These are phyloP conservation scores for Cicer cuneatum DNA, from an alignment of 306 rosid species.

Conservation along the genomic window DNA sequence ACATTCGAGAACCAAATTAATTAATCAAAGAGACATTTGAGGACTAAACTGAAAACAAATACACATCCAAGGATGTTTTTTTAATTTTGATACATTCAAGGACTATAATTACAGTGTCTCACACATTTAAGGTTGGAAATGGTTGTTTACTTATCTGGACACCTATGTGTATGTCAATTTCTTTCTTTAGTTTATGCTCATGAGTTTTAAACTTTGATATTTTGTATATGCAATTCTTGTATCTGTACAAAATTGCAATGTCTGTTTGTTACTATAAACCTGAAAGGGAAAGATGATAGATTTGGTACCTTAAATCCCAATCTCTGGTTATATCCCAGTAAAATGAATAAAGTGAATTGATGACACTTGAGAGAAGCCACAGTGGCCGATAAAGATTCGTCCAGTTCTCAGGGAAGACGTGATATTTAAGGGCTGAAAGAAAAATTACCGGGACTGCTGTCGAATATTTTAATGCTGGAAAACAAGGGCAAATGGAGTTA, in stretches of 20 bases:
- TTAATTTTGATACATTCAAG: too few species aligned
- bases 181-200: not conserved
- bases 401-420: slow-evolving; percentile 83
- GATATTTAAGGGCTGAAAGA: slow-evolving; percentile 97
- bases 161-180: slow-evolving; percentile 7
- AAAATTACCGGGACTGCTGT: slow-evolving; percentile 94
- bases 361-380: slow-evolving; percentile 91
- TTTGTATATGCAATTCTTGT: not conserved
- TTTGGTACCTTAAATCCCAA: slow-evolving; percentile 92
- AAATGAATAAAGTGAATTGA: slow-evolving; percentile 93
- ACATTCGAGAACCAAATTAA: too few species aligned
- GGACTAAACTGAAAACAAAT: too few species aligned
- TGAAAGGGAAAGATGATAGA: slow-evolving; percentile 36
- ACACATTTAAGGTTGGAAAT: too few species aligned
- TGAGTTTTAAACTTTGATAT: not conserved
- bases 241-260: slow-evolving; percentile 12
- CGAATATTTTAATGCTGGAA: slow-evolving; percentile 92
- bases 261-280: not conserved
- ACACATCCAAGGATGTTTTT: too few species aligned
- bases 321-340: slow-evolving; percentile 98
- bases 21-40: too few species aligned
- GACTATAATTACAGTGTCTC: too few species aligned
- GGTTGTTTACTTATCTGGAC: not conserved
- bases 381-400: slow-evolving; percentile 79
- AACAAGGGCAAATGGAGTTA: slow-evolving; percentile 53